Evolutionary conservation across 345 rosid genomes (phyloP).

Genomic region (Rubroshorea leprosula): DNA sequence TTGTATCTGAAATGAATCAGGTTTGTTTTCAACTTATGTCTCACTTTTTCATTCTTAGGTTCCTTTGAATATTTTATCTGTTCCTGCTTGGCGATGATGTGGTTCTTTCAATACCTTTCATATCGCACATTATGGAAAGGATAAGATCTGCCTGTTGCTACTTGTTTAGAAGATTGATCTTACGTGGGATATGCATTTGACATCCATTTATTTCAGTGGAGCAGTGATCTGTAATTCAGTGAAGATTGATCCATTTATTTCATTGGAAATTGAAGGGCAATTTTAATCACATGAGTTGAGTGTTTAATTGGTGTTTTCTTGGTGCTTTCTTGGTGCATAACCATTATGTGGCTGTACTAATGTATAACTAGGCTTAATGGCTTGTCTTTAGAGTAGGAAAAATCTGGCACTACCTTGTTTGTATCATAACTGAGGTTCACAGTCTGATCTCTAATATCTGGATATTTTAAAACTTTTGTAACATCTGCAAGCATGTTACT

Average conservation of each 20-base stretch:
- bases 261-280: not conserved
- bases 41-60: not conserved
- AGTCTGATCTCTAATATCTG: not conserved
- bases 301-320: too few species aligned
- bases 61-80: not conserved
- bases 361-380: not conserved
- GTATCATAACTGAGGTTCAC: not conserved
- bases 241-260: too few species aligned
- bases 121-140: too few species aligned
- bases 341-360: not conserved
- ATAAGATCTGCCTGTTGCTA: too few species aligned
- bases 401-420: not conserved
- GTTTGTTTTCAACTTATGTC: conserved; percentile 32
- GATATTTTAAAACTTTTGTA: not conserved
- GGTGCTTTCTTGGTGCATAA: too few species aligned
- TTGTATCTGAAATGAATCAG: conserved; percentile 99
- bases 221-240: too few species aligned
- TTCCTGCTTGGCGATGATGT: too few species aligned
- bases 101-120: too few species aligned
- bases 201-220: too few species aligned
- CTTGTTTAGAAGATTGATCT: too few species aligned
- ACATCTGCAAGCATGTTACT: not conserved
- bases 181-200: too few species aligned
- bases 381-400: not conserved
- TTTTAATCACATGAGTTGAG: not conserved